Evolutionary conservation across 2,329 filamentous ascomycete species (phyloP).

Genomic region (Ambrosiella xylebori): DNA sequence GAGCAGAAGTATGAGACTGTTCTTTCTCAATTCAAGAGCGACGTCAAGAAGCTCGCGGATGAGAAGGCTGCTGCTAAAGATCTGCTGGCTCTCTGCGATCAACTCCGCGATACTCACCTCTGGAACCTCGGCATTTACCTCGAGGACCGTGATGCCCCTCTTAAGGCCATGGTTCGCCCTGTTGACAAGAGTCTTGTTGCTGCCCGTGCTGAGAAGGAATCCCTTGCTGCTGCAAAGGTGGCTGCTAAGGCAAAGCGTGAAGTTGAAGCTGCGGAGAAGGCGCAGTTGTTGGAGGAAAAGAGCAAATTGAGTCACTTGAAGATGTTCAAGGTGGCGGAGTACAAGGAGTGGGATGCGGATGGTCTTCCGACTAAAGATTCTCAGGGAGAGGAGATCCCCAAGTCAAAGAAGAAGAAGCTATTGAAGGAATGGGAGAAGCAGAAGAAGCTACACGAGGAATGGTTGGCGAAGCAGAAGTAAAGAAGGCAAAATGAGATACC

Average conservation of each 20-base stretch:
- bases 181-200: conserved; percentile 39
- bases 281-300: conserved; percentile 26
- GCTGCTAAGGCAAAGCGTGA: conserved; percentile 34
- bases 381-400: conserved; percentile 64
- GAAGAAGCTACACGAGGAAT: conserved; percentile 67
- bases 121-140: conserved; percentile 75
- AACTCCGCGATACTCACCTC: conserved; percentile 63
- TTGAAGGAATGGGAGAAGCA: conserved; percentile 82
- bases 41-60: conserved; percentile 34
- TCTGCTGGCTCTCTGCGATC: conserved; percentile 60
- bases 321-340: conserved; percentile 43
- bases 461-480: conserved; percentile 10
- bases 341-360: conserved; percentile 64
- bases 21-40: conserved; percentile 36
- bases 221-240: conserved; percentile 37
- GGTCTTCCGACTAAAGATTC: conserved; percentile 64
- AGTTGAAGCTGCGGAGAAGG: conserved; percentile 34
- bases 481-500: not conserved
- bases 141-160: conserved; percentile 55
- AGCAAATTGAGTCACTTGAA: conserved; percentile 37
- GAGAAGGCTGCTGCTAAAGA: conserved; percentile 37
- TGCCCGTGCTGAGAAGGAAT: conserved; percentile 40
- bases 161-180: conserved; percentile 57
- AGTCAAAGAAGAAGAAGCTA: conserved; percentile 64
- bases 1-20: conserved; percentile 19